Conservation (phyloP, 768 basidiomycete genomes). For the Lentinula sp. region DNA sequence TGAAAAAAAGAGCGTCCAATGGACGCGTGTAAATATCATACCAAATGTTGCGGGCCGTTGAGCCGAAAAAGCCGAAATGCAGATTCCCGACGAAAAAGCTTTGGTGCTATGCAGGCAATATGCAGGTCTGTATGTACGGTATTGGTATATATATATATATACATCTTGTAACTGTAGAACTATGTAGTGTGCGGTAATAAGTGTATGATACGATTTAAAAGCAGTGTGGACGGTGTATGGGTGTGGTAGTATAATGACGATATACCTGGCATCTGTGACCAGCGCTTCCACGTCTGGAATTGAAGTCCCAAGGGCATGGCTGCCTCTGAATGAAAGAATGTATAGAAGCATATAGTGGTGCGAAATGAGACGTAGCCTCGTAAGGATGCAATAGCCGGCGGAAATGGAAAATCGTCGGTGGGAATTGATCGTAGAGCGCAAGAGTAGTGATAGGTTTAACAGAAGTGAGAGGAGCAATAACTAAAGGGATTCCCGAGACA, state of each 20-base stretch:
- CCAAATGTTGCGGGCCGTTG: neutral
- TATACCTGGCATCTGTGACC: neutral
- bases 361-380: neutral
- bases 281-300: neutral
- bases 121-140: neutral
- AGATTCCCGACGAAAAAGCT: too few species aligned
- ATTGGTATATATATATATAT: neutral
- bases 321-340: neutral
- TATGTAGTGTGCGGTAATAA: neutral
- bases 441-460: neutral
- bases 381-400: neutral
- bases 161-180: neutral
- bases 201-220: neutral
- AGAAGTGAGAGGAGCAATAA: neutral
- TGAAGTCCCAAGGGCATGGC: neutral
- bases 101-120: neutral
- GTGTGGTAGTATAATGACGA: neutral
- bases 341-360: neutral
- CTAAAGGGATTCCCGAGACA: neutral
- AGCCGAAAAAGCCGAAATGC: neutral
- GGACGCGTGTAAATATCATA: too few species aligned
- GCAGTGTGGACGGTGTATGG: too few species aligned
- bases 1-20: slow-evolving; percentile 1
- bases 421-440: neutral
- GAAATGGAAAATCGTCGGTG: neutral